Conservation (phyloP, 371 early-diverging fungal species). For the Mortierella sp. region DNA sequence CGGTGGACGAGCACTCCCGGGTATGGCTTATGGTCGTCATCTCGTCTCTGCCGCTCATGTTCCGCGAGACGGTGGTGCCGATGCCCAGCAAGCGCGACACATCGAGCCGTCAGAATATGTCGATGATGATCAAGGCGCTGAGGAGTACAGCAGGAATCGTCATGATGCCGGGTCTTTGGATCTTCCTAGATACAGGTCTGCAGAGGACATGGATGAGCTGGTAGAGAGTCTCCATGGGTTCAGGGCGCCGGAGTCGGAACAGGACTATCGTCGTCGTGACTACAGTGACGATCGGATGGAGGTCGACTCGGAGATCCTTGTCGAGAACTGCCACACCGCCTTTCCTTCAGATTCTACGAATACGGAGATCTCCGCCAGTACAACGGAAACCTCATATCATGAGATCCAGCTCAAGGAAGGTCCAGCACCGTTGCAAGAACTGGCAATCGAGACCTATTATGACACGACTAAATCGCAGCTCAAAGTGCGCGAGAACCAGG, state of each 20-base stretch:
- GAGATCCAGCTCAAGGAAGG: slow-evolving; percentile 20
- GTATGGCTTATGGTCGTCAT: slow-evolving; percentile 21
- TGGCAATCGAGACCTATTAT: slow-evolving; percentile 53
- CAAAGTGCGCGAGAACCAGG: slow-evolving; percentile 36
- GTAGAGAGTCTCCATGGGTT: background rate
- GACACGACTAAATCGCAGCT: slow-evolving; percentile 55
- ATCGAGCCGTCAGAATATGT: background rate
- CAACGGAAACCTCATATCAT: slow-evolving; percentile 12
- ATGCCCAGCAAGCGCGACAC: background rate
- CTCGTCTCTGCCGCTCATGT: slow-evolving; percentile 29
- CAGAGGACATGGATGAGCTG: background rate
- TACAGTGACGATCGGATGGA: slow-evolving; percentile 9
- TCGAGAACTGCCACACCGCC: slow-evolving; percentile 12
- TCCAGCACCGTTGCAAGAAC: slow-evolving; percentile 25
- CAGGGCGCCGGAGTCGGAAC: background rate
- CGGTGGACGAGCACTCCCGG: slow-evolving; percentile 23
- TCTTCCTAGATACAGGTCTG: background rate
- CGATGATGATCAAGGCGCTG: background rate
- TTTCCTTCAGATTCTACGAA: slow-evolving; percentile 18
- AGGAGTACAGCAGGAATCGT: background rate
- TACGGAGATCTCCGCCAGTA: slow-evolving; percentile 17
- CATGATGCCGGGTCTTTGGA: background rate
- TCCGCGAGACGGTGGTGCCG: background rate
- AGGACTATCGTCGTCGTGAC: background rate
- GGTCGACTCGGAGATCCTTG: slow-evolving; percentile 11